A percentile compares a stretch with the other conserved stretches of the same genome.
Evolutionary conservation across 805 yeast genomes (phyloP).

Genomic region (Schwanniomyces polymorphus): DNA sequence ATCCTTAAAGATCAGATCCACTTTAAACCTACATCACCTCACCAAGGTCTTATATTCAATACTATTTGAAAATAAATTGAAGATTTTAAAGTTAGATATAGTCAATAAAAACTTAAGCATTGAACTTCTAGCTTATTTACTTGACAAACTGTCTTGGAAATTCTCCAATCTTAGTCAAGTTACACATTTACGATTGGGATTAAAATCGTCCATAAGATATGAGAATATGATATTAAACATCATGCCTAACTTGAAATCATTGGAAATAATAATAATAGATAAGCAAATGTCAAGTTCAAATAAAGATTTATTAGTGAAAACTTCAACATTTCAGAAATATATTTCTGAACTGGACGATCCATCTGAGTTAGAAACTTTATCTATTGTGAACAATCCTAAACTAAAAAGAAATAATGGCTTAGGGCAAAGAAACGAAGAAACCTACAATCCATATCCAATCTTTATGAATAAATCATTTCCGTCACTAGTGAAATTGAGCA

Average conservation of each 20-base stretch:
- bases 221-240: constrained; percentile 19
- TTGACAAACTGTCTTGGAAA: constrained; percentile 28
- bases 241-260: constrained; percentile 20
- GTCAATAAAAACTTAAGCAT: constrained; percentile 23
- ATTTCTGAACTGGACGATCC: background rate
- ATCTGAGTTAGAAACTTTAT: constrained; percentile 15
- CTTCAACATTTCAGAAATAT: constrained; percentile 11
- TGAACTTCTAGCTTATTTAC: constrained; percentile 20
- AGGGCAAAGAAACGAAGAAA: constrained; percentile 10
- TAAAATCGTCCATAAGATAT: constrained; percentile 21
- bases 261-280: constrained; percentile 22
- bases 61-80: constrained; percentile 20
- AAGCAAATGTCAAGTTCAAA: constrained; percentile 15
- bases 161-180: constrained; percentile 19
- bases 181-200: constrained; percentile 22
- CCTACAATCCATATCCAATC: constrained; percentile 25
- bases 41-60: constrained; percentile 25
- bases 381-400: constrained; percentile 26
- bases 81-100: constrained; percentile 24
- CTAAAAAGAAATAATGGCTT: constrained; percentile 12
- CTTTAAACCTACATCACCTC: constrained; percentile 22
- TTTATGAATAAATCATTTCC: constrained; percentile 21
- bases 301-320: constrained; percentile 17
- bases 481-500: constrained; percentile 20
- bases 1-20: constrained; percentile 19